Percentiles rank a stretch among this genome's conserved stretches.
Conservation (phyloP, 768 basidiomycete species). For the Phlebiopsis flavidoalba region DNA sequence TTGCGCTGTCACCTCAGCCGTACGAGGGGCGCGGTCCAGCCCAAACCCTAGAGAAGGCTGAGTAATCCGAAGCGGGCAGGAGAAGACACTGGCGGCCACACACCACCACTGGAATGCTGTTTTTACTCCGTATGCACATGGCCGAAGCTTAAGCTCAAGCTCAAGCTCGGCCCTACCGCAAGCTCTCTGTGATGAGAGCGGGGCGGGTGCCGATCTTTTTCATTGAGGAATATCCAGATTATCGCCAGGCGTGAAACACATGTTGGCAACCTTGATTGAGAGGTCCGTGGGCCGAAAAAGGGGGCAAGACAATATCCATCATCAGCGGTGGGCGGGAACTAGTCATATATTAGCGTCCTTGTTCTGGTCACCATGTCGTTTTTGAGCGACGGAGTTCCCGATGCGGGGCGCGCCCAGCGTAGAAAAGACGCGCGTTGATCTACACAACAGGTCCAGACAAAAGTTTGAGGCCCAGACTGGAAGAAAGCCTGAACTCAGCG, state of each 20-base stretch:
- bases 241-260: background rate
- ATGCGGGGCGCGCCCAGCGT: too few species aligned
- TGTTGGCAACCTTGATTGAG: background rate
- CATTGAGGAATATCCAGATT: background rate
- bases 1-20: background rate
- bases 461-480: too few species aligned
- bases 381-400: too few species aligned
- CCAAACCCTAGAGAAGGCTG: background rate
- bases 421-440: too few species aligned
- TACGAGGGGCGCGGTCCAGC: too few species aligned
- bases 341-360: too few species aligned
- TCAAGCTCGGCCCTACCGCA: background rate
- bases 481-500: too few species aligned
- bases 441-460: too few species aligned
- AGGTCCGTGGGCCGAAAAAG: background rate
- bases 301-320: too few species aligned
- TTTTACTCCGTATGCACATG: slow-evolving; percentile 3
- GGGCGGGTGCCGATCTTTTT: background rate
- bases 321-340: too few species aligned
- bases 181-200: background rate
- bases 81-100: background rate
- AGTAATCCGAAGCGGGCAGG: background rate
- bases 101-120: background rate
- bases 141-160: slow-evolving; percentile 1
- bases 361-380: too few species aligned